Base-by-base conservation (phyloP, 176 grass and related monocot genomes). In the Otatea glauca region DNA sequence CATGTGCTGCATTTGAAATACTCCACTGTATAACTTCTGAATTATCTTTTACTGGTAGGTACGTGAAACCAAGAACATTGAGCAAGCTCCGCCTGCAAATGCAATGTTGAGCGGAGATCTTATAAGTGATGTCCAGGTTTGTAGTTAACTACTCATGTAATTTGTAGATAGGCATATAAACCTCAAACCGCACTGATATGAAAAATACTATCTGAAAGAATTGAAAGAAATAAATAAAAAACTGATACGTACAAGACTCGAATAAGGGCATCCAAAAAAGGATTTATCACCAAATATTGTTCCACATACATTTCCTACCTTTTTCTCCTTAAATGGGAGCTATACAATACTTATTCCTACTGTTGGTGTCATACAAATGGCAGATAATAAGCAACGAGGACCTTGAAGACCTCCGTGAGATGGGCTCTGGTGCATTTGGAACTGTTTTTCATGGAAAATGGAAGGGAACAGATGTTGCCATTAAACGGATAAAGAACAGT, bases 381-480 rank as follows among this genome's bases (percentile, higher is more conserved):
- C 87, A 98, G 93, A 87, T 95, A 79, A 92, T 98, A 92, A 92
- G 81, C 60, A 93, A 98, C 34, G 85, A 92, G 39, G 93, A 98
- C 87, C 96, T 98, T 16, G 96, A 98, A 86, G 96, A 98, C 86
- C 85, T 95, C 55, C 68, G 83, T 66, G 96, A 95, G 88, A 80
- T 98, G 60, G 93, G 96, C 45, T 76, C 96, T 43, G 96, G 96
- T 58, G 83, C 96, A 85, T 98, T 93, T 70, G 96, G 96, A 86
- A 95, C 89, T 24, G 96, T 98, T 54, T 95, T 93, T 75, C 93
- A 98, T 84, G 96, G 96, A 39, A 95, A 76, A 88, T 98, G 96
- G 96, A 98, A 87, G 82, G 96, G 96, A 55, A 95, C 80, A 60
- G 89, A 98, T 90, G 93, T 98, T 45, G 96, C 96, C 72, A 95